Conservation (phyloP, 768 basidiomycete genomes). For the Amanita thiersii region DNA sequence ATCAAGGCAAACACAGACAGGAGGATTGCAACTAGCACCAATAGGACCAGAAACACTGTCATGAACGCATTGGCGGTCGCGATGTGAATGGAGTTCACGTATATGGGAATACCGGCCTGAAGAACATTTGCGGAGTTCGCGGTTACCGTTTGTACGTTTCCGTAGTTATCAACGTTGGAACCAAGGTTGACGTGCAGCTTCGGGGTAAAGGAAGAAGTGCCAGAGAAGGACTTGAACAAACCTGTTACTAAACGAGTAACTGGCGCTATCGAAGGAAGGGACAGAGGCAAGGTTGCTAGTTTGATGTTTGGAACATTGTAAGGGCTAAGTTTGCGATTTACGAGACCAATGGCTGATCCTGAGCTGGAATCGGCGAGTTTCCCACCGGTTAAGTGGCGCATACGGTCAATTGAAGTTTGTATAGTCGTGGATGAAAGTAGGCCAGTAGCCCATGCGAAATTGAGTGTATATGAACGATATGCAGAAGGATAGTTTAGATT, state of each 20-base stretch:
- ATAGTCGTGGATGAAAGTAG: slow-evolving; percentile 57
- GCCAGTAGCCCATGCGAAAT: slow-evolving; percentile 87
- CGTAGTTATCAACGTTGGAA: slow-evolving; percentile 18
- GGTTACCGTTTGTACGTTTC: slow-evolving; percentile 61
- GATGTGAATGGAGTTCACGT: slow-evolving; percentile 68
- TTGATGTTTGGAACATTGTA: slow-evolving; percentile 40
- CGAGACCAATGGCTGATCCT: slow-evolving; percentile 60
- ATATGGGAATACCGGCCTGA: slow-evolving; percentile 77
- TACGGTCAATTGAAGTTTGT: slow-evolving; percentile 70
- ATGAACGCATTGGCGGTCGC: slow-evolving; percentile 85
- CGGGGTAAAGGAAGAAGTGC: not conserved
- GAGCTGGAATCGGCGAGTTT: slow-evolving; percentile 51
- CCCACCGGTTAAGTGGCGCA: slow-evolving; percentile 82
- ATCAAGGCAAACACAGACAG: slow-evolving; percentile 42
- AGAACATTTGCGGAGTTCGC: slow-evolving; percentile 55
- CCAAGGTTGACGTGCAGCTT: slow-evolving; percentile 2
- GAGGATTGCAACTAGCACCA: slow-evolving; percentile 62
- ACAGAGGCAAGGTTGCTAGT: slow-evolving; percentile 1
- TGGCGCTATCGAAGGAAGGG: not conserved
- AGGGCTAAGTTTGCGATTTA: slow-evolving; percentile 77
- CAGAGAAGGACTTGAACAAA: not conserved
- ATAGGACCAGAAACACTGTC: slow-evolving; percentile 70
- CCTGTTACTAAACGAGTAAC: not conserved
- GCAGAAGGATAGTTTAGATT: slow-evolving; percentile 82
- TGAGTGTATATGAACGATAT: slow-evolving; percentile 74